These are phyloP conservation scores for Moelleriella libera DNA, from an alignment of 2,329 filamentous ascomycete species.

Conservation along the genomic window DNA sequence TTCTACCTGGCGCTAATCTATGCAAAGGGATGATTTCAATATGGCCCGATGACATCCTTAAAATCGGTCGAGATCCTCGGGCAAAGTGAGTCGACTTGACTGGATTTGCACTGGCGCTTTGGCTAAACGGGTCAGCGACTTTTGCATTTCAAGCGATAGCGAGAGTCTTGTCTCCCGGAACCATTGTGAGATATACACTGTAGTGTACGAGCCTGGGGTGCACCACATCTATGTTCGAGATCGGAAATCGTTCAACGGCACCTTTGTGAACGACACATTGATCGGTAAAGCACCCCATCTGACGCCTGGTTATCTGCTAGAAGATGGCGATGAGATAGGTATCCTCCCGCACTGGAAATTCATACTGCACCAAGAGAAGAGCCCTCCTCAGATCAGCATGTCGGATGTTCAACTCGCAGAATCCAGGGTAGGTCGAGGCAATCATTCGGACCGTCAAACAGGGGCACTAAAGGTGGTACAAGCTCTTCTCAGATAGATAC, in stretches of 20 bases:
- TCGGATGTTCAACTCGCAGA: constrained; percentile 17
- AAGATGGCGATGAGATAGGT: constrained; percentile 34
- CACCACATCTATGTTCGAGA: constrained; percentile 41
- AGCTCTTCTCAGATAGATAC: constrained; percentile 20
- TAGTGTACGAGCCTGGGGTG: constrained; percentile 30
- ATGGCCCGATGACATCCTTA: constrained; percentile 16
- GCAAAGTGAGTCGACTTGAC: constrained; percentile 15
- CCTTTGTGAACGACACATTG: constrained; percentile 31
- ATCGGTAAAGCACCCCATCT: constrained; percentile 25
- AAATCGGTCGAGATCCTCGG: constrained; percentile 18
- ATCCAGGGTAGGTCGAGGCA: constrained; percentile 12
- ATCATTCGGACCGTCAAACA: not conserved
- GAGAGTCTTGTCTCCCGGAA: constrained; percentile 31
- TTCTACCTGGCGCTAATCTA: constrained; percentile 1
- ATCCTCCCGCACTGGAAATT: constrained; percentile 24
- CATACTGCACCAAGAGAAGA: constrained; percentile 14
- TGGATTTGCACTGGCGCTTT: not conserved
- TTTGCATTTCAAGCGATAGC: constrained; percentile 22
- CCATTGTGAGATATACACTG: constrained; percentile 41
- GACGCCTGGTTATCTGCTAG: constrained; percentile 30
- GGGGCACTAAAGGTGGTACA: not conserved
- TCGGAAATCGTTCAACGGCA: constrained; percentile 37
- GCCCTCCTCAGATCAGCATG: constrained; percentile 8
- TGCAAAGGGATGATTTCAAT: constrained; percentile 13
- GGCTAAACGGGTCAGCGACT: constrained; percentile 13